These are phyloP conservation scores for Backusella mclennaniae DNA, from an alignment of 192 early-diverging fungal genomes.

Conservation along the genomic window DNA sequence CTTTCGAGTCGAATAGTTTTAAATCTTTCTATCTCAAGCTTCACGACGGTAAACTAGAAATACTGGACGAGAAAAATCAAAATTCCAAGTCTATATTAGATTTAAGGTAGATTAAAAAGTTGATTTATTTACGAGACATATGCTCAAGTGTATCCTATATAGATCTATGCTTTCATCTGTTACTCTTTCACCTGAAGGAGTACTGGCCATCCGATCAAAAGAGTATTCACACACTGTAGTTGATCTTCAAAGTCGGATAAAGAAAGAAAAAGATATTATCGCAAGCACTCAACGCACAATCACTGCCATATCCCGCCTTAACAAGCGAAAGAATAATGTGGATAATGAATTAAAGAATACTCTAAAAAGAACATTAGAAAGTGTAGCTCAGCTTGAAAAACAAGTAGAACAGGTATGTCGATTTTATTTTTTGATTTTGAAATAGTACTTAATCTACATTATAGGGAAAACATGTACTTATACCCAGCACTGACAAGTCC, in stretches of 20 bases:
- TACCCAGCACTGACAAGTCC: neutral
- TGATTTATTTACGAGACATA: too few species aligned
- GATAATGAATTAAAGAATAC: neutral
- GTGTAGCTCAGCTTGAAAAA: neutral
- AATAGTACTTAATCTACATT: neutral
- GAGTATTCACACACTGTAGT: neutral
- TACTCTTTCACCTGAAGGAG: neutral
- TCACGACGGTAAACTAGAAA: neutral
- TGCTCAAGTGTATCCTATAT: neutral
- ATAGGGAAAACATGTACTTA: neutral
- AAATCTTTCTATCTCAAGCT: neutral
- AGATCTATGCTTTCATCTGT: neutral
- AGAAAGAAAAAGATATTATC: neutral
- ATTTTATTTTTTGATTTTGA: neutral
- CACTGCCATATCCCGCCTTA: neutral
- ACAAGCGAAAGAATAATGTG: neutral
- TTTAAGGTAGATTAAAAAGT: neutral
- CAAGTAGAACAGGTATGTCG: neutral
- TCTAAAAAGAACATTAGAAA: neutral
- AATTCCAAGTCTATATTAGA: neutral
- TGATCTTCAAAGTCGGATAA: slow-evolving; percentile 1
- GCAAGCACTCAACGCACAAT: neutral
- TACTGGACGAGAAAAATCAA: neutral
- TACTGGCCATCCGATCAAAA: neutral
- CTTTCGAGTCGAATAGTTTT: neutral